Base-by-base conservation (phyloP, 345 rosid genomes). In the Syzygium grande region DNA sequence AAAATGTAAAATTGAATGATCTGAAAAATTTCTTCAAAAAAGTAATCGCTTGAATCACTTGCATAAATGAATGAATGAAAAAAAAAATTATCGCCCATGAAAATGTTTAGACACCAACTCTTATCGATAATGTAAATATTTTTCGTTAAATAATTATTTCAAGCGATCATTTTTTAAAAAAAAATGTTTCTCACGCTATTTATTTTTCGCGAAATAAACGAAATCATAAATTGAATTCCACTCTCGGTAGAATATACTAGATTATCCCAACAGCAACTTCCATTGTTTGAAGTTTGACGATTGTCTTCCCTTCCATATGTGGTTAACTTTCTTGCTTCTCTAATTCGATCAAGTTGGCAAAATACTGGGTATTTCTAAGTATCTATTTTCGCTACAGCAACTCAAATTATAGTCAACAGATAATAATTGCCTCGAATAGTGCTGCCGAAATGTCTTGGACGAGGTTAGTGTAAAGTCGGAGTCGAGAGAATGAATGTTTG, bases 1-100 rank as follows among this genome's bases (percentile, higher is more conserved):
- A 58, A 58, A 58, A 5, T 58, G 11, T 4, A 58, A 58, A 43
- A 43, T 5, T 43, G 61, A 23, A 23, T 56, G 61, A 56, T 56
- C 9, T 58, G 0, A 14, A 58, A 25, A 25, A 25, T 58, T 58
- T 58, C 0, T 0, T 41, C 43, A 41, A 43, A 43, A 43, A 43
- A 5, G 46, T 4, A 29, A 58, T 58, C 27, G 25, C 29, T 58
- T 25, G 2, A 58, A 58, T 58, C 7, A 10, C 29, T 58, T 25
- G 0, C 11, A 4, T 10, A 58, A 25, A 25, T 25, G 29, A 58
- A 23, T 58, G 6, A 11, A 12, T 1, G 5, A 25, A 58, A 10
- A 9, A 58, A 10, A 25, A 9, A 9, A 9, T 51, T 51, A 11
- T 51, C 52, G 3, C 3, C 12, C 51, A 1, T 58, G 5, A 43